A percentile compares a stretch with the other conserved stretches of the same genome.
Conservation (phyloP, 2,329 filamentous ascomycete genomes). For the Stemphylium beticola region DNA sequence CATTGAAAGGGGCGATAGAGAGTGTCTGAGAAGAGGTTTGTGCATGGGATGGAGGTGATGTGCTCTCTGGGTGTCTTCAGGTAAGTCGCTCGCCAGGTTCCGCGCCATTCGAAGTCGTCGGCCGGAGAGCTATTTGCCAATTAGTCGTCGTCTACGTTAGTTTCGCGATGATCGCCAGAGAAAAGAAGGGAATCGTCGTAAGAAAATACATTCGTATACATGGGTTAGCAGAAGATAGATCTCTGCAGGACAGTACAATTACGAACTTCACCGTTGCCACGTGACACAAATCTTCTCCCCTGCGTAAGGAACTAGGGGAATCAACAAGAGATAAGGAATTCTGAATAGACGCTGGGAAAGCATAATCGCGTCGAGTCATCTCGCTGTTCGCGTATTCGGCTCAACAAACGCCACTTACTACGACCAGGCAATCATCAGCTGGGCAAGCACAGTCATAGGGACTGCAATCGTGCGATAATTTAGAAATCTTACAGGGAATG, state of each 20-base stretch:
- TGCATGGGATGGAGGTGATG: conserved; percentile 70
- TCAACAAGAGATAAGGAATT: background rate
- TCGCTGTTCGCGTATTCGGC: background rate
- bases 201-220: background rate
- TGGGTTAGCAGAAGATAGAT: background rate
- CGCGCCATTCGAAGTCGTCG: conserved; percentile 69
- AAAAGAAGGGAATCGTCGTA: background rate
- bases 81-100: conserved; percentile 83
- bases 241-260: background rate
- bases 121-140: conserved; percentile 50
- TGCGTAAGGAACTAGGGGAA: background rate
- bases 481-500: conserved; percentile 2
- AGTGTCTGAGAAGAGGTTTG: conserved; percentile 84
- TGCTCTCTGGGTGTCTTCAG: conserved; percentile 63
- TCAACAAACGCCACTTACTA: background rate
- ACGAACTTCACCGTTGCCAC: background rate
- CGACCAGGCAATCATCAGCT: background rate
- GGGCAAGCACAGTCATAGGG: conserved; percentile 9
- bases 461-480: background rate
- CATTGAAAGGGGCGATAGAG: conserved; percentile 91
- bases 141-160: conserved; percentile 3
- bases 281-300: background rate
- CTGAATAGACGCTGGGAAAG: background rate
- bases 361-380: background rate
- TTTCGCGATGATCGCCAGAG: background rate